Percentiles rank a stretch among this genome's conserved stretches.
These are phyloP conservation scores for Thamnidium elegans DNA, from an alignment of 192 early-diverging fungal genomes.

Conservation along the genomic window DNA sequence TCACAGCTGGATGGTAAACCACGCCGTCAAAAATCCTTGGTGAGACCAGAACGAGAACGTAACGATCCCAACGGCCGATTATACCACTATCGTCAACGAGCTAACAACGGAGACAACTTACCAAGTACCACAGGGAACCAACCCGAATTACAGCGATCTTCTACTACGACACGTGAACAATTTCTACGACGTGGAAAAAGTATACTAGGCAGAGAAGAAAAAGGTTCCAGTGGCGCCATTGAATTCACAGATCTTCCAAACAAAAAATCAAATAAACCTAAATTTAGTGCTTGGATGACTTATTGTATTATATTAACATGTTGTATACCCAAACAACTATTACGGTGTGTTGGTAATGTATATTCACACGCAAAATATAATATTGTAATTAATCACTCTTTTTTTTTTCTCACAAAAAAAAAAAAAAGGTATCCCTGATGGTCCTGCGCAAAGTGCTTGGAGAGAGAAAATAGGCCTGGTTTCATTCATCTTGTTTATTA, in stretches of 20 bases:
- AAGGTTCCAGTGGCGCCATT: slow-evolving; percentile 13
- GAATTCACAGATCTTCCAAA: not conserved
- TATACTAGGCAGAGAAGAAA: slow-evolving; percentile 27
- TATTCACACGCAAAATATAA: slow-evolving; percentile 42
- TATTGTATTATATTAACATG: slow-evolving; percentile 45
- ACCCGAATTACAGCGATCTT: not conserved
- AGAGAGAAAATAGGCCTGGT: slow-evolving; percentile 91
- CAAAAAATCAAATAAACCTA: not conserved
- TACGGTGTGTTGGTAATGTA: slow-evolving; percentile 37
- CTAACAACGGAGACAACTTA: slow-evolving; percentile 11
- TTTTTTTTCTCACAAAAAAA: slow-evolving; percentile 25
- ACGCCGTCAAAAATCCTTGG: slow-evolving; percentile 62
- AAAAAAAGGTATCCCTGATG: slow-evolving; percentile 53
- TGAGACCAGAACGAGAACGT: slow-evolving; percentile 64
- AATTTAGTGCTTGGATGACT: slow-evolving; percentile 33
- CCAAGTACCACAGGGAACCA: slow-evolving; percentile 27
- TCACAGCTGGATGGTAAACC: slow-evolving; percentile 45
- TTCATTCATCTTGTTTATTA: slow-evolving; percentile 71
- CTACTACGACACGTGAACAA: not conserved
- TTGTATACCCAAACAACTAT: slow-evolving; percentile 38
- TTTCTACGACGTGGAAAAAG: slow-evolving; percentile 38
- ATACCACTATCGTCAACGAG: slow-evolving; percentile 42
- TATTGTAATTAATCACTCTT: not conserved
- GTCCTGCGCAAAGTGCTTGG: slow-evolving; percentile 73
- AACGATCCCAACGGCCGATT: slow-evolving; percentile 43